phyloP scores from a whole-genome alignment of 495 filamentous ascomycete genomes.

The Hypoxylon lenormandii region DNA sequence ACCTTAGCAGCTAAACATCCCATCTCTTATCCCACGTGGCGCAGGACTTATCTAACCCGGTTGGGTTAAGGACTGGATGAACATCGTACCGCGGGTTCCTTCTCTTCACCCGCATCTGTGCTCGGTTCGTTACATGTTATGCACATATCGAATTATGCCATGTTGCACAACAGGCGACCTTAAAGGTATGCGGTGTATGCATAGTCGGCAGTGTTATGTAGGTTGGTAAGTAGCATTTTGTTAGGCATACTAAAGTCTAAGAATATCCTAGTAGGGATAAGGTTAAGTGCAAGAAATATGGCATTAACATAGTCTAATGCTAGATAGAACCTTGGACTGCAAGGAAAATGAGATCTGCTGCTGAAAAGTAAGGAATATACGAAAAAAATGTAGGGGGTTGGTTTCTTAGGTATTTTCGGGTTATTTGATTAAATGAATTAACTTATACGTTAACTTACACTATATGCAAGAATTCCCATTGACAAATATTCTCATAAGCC shows the following conservation, averaged over 20 bases:
- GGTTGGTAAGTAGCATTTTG: background rate
- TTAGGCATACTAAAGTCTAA: background rate
- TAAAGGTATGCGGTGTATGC: background rate
- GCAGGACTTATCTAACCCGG: background rate
- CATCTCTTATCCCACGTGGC: slow-evolving; percentile 39
- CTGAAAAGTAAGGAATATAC: no score
- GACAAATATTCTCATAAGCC: no score
- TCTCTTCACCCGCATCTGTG: background rate
- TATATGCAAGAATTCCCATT: no score
- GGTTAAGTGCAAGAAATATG: background rate
- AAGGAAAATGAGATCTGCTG: background rate
- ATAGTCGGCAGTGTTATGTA: background rate
- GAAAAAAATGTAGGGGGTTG: background rate
- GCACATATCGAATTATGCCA: background rate
- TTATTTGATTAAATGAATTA: no score
- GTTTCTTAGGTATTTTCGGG: background rate
- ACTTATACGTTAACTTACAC: no score
- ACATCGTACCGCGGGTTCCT: slow-evolving; percentile 8
- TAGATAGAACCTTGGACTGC: background rate
- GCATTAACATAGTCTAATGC: background rate
- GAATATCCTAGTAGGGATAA: background rate
- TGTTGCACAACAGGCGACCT: background rate
- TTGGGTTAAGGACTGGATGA: slow-evolving; percentile 17
- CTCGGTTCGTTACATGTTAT: background rate
- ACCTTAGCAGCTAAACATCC: no score